Percentiles rank a stretch among this genome's conserved stretches.
These are phyloP conservation scores for Cercophora samala DNA, from an alignment of 495 filamentous ascomycete genomes.

Conservation along the genomic window DNA sequence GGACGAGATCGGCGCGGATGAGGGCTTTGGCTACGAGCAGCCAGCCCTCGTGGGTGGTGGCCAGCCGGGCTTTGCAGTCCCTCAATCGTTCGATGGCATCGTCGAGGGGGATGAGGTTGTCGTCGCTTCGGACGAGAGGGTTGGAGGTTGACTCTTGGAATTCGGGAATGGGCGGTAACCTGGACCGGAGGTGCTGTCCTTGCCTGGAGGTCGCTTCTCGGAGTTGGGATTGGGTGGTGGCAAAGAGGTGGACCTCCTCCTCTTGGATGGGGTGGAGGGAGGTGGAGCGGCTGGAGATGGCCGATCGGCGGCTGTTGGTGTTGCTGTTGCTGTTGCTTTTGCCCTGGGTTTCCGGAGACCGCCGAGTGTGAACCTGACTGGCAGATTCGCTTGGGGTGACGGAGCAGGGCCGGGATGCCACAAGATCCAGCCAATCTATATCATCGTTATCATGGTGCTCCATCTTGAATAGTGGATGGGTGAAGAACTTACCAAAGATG, in stretches of 20 bases:
- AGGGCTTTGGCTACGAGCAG: not conserved
- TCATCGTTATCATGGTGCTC: not conserved
- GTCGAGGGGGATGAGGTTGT: slow-evolving; percentile 1
- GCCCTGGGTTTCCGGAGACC: not conserved
- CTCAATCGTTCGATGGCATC: slow-evolving; percentile 6
- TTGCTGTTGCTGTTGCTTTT: not conserved
- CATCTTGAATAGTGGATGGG: not conserved
- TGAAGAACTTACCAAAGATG: not conserved
- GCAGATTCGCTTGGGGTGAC: not conserved
- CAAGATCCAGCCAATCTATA: not conserved
- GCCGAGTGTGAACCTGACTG: not conserved
- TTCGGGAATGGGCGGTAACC: not conserved
- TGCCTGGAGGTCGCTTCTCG: not conserved
- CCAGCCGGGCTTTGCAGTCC: slow-evolving; percentile 2
- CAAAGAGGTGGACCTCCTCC: not conserved
- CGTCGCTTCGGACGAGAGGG: not conserved
- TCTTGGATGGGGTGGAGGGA: not conserved
- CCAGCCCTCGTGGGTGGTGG: slow-evolving; percentile 14
- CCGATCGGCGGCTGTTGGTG: not conserved
- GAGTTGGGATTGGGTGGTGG: not conserved
- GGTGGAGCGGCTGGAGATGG: not conserved
- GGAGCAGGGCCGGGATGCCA: not conserved
- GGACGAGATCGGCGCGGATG: not conserved
- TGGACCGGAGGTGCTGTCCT: not conserved
- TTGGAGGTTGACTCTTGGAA: not conserved